Conservation (phyloP, 2,329 filamentous ascomycete genomes). For the Truncatella angustata region DNA sequence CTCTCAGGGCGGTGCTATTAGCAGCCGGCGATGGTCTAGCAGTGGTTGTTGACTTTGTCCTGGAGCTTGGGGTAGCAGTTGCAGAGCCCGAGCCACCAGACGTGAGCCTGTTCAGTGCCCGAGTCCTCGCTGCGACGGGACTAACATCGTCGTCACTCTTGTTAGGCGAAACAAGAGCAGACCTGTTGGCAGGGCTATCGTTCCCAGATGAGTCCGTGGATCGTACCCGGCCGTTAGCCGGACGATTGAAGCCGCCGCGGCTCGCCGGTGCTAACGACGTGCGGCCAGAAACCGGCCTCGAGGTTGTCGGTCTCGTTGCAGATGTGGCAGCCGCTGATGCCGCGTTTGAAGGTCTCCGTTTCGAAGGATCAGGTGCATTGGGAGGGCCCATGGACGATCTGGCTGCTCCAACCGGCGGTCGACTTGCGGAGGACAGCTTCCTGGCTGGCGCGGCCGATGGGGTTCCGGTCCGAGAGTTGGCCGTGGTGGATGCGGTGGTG, state of each 20-base stretch:
- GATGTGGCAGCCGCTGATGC: conserved; percentile 37
- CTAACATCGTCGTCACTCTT: conserved; percentile 54
- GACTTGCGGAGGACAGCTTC: conserved; percentile 40
- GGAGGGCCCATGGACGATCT: conserved; percentile 70
- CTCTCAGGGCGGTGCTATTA: conserved; percentile 53
- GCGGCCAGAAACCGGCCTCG: conserved; percentile 38
- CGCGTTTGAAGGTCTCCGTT: conserved; percentile 42
- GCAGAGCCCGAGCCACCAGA: conserved; percentile 26
- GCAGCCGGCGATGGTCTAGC: conserved; percentile 38
- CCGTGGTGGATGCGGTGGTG: conserved; percentile 51
- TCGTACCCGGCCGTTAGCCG: conserved; percentile 38
- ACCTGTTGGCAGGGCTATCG: conserved; percentile 36
- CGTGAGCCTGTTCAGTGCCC: conserved; percentile 51
- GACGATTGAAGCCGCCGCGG: conserved; percentile 34
- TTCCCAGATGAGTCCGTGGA: conserved; percentile 48
- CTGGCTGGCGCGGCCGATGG: conserved; percentile 54
- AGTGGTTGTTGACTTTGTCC: conserved; percentile 25
- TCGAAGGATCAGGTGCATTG: conserved; percentile 42
- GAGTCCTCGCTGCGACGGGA: conserved; percentile 49
- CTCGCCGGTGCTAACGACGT: conserved; percentile 29
- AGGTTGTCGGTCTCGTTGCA: conserved; percentile 19
- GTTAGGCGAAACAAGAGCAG: conserved; percentile 42
- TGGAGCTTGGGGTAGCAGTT: conserved; percentile 30
- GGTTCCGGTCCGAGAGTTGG: conserved; percentile 63
- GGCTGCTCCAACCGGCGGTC: conserved; percentile 50